Conservation (phyloP, 1,139 yeast species). For the Tardiomyces blankii region DNA sequence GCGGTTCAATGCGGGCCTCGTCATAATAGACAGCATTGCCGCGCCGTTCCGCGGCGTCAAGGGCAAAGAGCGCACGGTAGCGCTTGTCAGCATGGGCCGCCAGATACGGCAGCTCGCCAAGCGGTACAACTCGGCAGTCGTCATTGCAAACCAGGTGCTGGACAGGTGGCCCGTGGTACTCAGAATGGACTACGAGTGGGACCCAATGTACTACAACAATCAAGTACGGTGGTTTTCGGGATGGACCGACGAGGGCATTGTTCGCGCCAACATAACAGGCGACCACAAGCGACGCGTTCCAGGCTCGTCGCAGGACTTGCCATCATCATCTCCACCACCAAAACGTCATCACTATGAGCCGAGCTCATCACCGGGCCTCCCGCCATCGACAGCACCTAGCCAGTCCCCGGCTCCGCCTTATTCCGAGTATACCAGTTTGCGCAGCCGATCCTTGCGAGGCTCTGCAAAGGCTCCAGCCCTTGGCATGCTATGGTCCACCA, state of each 20-base stretch:
- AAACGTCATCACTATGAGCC: not conserved
- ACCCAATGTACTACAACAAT: constrained; percentile 35
- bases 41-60: constrained; percentile 71
- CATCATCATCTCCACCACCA: not conserved
- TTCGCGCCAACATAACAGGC: not conserved
- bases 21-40: constrained; percentile 76
- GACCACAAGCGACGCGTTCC: not conserved
- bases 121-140: constrained; percentile 44
- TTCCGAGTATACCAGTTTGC: too few relatives aligned
- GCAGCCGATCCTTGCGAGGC: not conserved
- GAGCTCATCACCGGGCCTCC: not conserved
- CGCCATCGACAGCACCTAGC: too few relatives aligned
- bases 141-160: constrained; percentile 73
- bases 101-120: constrained; percentile 42
- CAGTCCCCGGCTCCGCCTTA: too few relatives aligned
- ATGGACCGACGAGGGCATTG: constrained; percentile 40
- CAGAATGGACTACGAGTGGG: constrained; percentile 7
- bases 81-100: constrained; percentile 27
- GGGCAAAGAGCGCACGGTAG: constrained; percentile 7
- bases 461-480: constrained; percentile 30
- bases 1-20: constrained; percentile 34
- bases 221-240: constrained; percentile 70
- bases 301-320: constrained; percentile 9
- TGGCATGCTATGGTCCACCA: constrained; percentile 35
- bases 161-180: constrained; percentile 28